phyloP scores from a whole-genome alignment of 192 early-diverging fungal species.

The Funneliformis geosporum region DNA sequence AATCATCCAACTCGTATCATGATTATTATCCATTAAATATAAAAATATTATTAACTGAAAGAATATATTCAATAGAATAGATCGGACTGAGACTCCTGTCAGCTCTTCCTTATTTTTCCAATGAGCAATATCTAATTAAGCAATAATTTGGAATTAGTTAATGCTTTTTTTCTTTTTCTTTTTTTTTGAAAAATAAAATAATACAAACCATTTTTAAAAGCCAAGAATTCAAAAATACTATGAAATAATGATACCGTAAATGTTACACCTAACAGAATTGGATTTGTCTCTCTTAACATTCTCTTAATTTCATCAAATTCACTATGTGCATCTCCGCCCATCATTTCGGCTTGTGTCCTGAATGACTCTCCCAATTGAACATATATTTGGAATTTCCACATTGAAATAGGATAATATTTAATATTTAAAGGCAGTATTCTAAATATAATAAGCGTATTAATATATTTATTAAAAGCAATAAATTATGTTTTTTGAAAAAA shows the following conservation, averaged over 20 bases:
- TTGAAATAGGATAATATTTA: constrained; percentile 61
- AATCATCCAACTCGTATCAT: constrained; percentile 83
- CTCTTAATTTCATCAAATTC: constrained; percentile 85
- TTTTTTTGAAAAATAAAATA: constrained; percentile 28
- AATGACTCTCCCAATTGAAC: constrained; percentile 68
- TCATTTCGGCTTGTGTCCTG: constrained; percentile 58
- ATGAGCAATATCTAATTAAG: constrained; percentile 77
- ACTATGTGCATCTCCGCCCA: constrained; percentile 50
- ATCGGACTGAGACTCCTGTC: constrained; percentile 80
- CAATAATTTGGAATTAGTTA: background rate
- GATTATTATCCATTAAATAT: constrained; percentile 82
- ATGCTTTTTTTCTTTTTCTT: background rate
- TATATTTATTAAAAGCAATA: background rate
- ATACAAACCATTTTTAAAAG: constrained; percentile 85
- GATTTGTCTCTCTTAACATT: constrained; percentile 91
- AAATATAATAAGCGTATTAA: constrained; percentile 1
- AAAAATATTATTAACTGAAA: constrained; percentile 86
- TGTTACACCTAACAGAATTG: constrained; percentile 74
- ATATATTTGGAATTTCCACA: constrained; percentile 77
- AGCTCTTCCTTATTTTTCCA: constrained; percentile 83
- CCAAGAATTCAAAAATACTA: constrained; percentile 86
- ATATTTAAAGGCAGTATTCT: constrained; percentile 68
- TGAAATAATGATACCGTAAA: constrained; percentile 79
- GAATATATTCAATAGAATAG: constrained; percentile 78
- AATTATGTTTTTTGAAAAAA: background rate